phyloP scores from a whole-genome alignment of 768 basidiomycete genomes.

The Cystobasidium ongulense region DNA sequence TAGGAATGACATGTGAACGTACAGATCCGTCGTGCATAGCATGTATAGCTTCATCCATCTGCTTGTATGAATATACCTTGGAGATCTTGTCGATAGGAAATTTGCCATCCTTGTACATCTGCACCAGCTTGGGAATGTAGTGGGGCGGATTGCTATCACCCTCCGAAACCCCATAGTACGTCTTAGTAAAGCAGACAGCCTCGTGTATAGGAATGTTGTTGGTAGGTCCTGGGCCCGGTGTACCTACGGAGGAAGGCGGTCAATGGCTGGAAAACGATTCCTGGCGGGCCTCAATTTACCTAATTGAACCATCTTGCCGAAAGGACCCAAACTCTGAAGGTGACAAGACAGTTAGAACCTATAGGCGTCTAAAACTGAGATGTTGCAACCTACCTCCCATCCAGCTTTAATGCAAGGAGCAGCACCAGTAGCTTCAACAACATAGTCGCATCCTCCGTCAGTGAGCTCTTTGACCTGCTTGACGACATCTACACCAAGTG shows the following conservation, averaged over 20 bases:
- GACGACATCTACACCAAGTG: conserved; percentile 5
- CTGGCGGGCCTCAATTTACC: not conserved
- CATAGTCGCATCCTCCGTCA: conserved; percentile 34
- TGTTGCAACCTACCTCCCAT: conserved; percentile 28
- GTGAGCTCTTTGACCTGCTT: conserved; percentile 32
- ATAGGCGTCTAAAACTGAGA: not conserved
- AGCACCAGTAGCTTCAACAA: conserved; percentile 38
- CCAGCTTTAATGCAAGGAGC: conserved; percentile 31
- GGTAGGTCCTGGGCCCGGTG: conserved; percentile 26
- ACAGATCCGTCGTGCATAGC: conserved; percentile 35
- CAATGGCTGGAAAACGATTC: no score
- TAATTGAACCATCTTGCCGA: conserved; percentile 27
- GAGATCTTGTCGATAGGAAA: conserved; percentile 42
- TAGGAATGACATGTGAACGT: not conserved
- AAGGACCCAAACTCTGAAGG: conserved; percentile 9
- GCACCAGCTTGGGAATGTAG: conserved; percentile 38
- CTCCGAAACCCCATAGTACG: conserved; percentile 33
- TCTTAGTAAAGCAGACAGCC: not conserved
- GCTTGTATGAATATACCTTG: conserved; percentile 38
- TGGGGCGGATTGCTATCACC: conserved; percentile 38
- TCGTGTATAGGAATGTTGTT: conserved; percentile 18
- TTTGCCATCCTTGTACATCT: conserved; percentile 38
- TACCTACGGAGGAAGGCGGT: not conserved
- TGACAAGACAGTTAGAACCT: not conserved
- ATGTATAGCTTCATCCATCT: conserved; percentile 38